These are phyloP conservation scores for Plasmodium vinckei DNA, from an alignment of 169 alveolate species.

Conservation along the genomic window DNA sequence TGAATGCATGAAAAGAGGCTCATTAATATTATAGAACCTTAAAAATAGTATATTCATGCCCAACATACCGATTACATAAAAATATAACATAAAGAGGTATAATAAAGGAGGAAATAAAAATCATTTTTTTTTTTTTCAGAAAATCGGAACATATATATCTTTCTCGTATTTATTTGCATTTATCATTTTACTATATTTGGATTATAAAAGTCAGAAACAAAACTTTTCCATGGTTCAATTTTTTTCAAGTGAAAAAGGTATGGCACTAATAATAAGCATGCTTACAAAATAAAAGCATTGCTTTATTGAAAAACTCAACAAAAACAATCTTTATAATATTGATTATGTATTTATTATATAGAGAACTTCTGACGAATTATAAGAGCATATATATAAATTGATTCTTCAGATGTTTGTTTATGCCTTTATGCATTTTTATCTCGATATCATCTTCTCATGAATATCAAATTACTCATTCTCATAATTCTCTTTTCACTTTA, in stretches of 20 bases:
- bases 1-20: no score
- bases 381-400: not conserved
- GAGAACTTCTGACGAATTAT: not conserved
- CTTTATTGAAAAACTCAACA: no score
- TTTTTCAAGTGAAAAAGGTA: conserved; percentile 73
- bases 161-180: conserved; percentile 42
- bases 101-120: no score
- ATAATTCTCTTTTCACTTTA: not conserved
- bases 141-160: conserved; percentile 52
- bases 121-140: conserved; percentile 17
- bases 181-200: conserved; percentile 30
- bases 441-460: no score
- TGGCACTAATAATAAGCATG: not conserved
- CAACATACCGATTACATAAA: no score
- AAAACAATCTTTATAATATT: no score
- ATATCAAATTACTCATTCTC: not conserved
- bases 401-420: no score
- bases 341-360: no score
- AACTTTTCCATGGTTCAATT: conserved; percentile 49
- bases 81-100: no score
- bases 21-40: no score
- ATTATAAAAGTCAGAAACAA: conserved; percentile 56
- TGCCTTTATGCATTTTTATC: no score
- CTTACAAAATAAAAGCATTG: not conserved
- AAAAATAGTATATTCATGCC: no score